Base-by-base conservation (phyloP, 306 rosid genomes). In the Pyrus pyrifolia region DNA sequence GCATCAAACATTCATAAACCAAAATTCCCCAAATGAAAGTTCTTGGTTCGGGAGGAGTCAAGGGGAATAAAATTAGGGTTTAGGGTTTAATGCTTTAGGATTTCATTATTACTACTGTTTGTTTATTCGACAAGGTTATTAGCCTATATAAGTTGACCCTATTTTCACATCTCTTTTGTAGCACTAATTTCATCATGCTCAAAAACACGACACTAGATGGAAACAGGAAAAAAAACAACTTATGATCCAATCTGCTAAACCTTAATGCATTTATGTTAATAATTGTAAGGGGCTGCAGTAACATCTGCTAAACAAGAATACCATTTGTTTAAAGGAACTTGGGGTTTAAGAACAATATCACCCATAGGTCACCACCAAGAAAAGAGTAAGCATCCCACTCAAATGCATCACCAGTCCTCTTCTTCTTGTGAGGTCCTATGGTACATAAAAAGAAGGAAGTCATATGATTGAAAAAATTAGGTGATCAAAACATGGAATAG, bases 351-450 rank as follows among this genome's bases (percentile, higher is more conserved):
- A 71, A 21, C 38, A 35, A 71, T 71, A 53, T 44, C 75, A 71
- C 75, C 74, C 51, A 49, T 71, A 18, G 75, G 49, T 33, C 64
- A n/a, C 75, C 75, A 71, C 33, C 2, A 8, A 33, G 75, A 53
- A 71, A 31, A 45, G 31, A 71, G 31, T 21, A 31, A 42, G 75
- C 49, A 70, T 71, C 75, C 75, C 51, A 71, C 65, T 53, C 40
- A 71, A 33, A 71, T 53, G 75, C 65, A 13, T 71, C 51, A 71
- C 64, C 75, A 71, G 22, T 58, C 66, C 31, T 25, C 75, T 31
- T 71, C 74, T 69, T 69, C 74, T n/a, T 12, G 64, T 53, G 62
- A 71, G 31, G 42, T 71, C 75, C 51, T 71, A 71, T 55, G 51
- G 33, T 57, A 53, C 65, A 71, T 4, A 31, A 53, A 58, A 71